Percentiles rank a stretch among this genome's conserved stretches.
Evolutionary conservation across 192 early-diverging fungal genomes (phyloP).

Genomic region (Coemansia sp.): DNA sequence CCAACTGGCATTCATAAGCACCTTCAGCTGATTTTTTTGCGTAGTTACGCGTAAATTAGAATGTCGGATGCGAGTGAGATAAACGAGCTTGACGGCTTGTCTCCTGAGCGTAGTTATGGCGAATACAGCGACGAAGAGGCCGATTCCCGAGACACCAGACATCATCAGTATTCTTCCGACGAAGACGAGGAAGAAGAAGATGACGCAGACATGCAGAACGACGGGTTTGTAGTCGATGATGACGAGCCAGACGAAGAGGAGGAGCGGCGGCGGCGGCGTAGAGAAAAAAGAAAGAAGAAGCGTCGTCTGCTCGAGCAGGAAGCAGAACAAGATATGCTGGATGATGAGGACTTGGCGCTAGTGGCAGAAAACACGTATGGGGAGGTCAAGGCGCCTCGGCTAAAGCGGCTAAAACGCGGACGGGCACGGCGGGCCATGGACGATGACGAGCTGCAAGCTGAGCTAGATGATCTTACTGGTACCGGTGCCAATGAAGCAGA

Average conservation of each 20-base stretch:
- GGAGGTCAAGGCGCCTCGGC: constrained; percentile 38
- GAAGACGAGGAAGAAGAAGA: constrained; percentile 63
- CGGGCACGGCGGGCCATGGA: constrained; percentile 55
- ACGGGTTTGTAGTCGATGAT: constrained; percentile 76
- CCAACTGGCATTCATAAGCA: too few relatives aligned
- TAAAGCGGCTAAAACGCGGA: constrained; percentile 76
- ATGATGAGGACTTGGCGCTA: constrained; percentile 91
- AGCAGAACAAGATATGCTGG: constrained; percentile 59
- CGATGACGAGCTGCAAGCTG: constrained; percentile 52
- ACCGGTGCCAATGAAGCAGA: constrained; percentile 19
- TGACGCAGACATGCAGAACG: constrained; percentile 58
- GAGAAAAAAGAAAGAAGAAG: constrained; percentile 33
- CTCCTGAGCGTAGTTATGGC: too few relatives aligned
- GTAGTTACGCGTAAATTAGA: too few relatives aligned
- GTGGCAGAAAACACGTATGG: constrained; percentile 82
- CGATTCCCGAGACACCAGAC: constrained; percentile 39
- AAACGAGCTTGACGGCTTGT: too few relatives aligned
- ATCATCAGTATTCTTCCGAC: constrained; percentile 38
- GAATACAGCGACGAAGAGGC: constrained; percentile 59
- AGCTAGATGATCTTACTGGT: constrained; percentile 32
- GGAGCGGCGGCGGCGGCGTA: constrained; percentile 54
- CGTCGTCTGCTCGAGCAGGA: constrained; percentile 25
- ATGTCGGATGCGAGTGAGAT: constrained; percentile 46
- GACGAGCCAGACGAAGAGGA: constrained; percentile 59
- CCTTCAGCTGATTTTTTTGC: too few relatives aligned